A percentile compares a stretch with the other conserved stretches of the same genome.
phyloP scores from a whole-genome alignment of 2,329 filamentous ascomycete genomes.

The Paramyrothecium roridum region DNA sequence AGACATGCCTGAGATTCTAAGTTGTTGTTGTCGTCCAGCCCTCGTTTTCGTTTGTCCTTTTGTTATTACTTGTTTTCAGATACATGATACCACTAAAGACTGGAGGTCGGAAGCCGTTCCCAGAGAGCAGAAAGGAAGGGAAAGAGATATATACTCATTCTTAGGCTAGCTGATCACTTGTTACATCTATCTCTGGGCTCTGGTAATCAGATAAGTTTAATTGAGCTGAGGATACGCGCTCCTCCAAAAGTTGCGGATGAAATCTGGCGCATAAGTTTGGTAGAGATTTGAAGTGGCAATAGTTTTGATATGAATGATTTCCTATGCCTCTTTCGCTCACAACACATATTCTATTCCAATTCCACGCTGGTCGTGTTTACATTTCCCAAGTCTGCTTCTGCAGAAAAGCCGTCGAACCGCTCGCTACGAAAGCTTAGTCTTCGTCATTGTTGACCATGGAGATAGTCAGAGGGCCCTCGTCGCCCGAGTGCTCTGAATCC shows the following conservation, averaged over 20 bases:
- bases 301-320: too few species aligned
- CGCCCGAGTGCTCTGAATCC: constrained; percentile 22
- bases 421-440: constrained; percentile 7
- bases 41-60: constrained; percentile 11
- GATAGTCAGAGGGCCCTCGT: constrained; percentile 32
- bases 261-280: too few species aligned
- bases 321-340: too few species aligned
- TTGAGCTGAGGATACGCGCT: not conserved
- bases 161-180: constrained; percentile 5
- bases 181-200: not conserved
- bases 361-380: too few species aligned
- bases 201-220: not conserved
- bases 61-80: constrained; percentile 14
- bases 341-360: too few species aligned
- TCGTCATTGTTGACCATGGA: constrained; percentile 34
- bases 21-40: not conserved
- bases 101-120: constrained; percentile 16
- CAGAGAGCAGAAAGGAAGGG: constrained; percentile 1
- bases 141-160: constrained; percentile 1
- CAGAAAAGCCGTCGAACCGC: too few species aligned
- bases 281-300: too few species aligned
- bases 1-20: not conserved
- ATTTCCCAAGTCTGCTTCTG: too few species aligned
- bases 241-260: too few species aligned
- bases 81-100: constrained; percentile 27